Evolutionary conservation across 192 early-diverging fungal species (phyloP), one percentile per base, ranked within the genome.

Genomic region (Backusella tuberculispora): DNA sequence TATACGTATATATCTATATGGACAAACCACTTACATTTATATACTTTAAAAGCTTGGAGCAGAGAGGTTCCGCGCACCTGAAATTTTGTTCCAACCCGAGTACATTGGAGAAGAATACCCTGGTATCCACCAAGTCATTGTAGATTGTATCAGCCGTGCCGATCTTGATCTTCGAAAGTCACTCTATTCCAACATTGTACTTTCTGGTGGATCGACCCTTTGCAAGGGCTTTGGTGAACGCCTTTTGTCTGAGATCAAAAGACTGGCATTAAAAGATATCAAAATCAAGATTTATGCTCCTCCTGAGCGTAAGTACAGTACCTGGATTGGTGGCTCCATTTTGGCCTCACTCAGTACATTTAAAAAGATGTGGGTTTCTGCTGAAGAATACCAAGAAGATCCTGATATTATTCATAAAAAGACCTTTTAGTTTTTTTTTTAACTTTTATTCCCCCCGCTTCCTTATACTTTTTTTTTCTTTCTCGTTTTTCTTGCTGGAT

Each of bases 281-380:
- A 99, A 98, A 85, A 97, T 99, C 81, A 98, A 96, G 81, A 98
- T 99, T 75, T 95, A 90, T 42, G 97, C 97, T 0, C 97, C 96
- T 48, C 97, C 95, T 34, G 98, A 99, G 87, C 92, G 98, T 72
- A 98, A 96, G 81, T 99, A 97, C 83, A 94, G 94, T 38, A 98
- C 97, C 38, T 99, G 98, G 97, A 97, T 98, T 76, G 98, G 97
- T 68, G 97, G 97, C 0, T 95, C 94, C 40, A 98, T 99, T 86
- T 77, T 98, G 60, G 96, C 96, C 7, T 94, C 94, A 10, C 88
- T 98, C 72, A 95, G 94, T 83, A 96, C 97, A n/a, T 99, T 99
- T 87, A 97, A 97, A 82, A 98, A 96, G 90, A 97, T 99, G 95
- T 99, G 98, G 98, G 90, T 99, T 13, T 95, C 95, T 5, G 94